Percentiles rank a stretch among this genome's conserved stretches.
phyloP scores from a whole-genome alignment of 352 stramenopile species.

The Phytophthora litchii region DNA sequence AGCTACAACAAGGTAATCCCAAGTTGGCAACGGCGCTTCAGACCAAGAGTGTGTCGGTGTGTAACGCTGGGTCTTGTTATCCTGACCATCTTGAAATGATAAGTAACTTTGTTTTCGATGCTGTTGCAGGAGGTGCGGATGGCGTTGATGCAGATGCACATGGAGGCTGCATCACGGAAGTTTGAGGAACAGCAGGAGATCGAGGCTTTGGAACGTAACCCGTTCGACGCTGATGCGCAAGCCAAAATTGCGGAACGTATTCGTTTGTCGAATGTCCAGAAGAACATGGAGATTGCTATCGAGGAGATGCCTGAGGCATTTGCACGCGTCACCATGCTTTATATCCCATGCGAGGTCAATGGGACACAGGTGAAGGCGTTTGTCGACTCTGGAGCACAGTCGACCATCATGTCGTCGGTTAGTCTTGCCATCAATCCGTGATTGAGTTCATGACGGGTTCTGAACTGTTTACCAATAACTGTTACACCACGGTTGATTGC shows the following conservation, averaged over 20 bases:
- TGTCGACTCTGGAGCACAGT: slow-evolving; percentile 90
- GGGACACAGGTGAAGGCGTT: slow-evolving; percentile 88
- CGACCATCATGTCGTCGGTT: slow-evolving; percentile 93
- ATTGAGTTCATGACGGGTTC: neutral
- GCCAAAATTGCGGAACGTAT: slow-evolving; percentile 87
- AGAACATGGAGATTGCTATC: slow-evolving; percentile 91
- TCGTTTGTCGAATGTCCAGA: slow-evolving; percentile 83
- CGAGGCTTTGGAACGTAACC: slow-evolving; percentile 67
- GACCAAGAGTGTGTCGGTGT: slow-evolving; percentile 71
- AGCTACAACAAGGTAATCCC: slow-evolving; percentile 70
- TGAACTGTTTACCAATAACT: neutral
- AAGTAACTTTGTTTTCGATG: neutral
- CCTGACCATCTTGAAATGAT: neutral
- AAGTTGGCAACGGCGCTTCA: slow-evolving; percentile 69
- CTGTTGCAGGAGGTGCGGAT: slow-evolving; percentile 75
- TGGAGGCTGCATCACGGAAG: slow-evolving; percentile 74
- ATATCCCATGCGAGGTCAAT: slow-evolving; percentile 88
- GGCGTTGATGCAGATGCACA: slow-evolving; percentile 85
- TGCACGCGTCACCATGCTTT: slow-evolving; percentile 88
- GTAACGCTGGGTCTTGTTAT: slow-evolving; percentile 9
- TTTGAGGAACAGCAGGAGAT: slow-evolving; percentile 87
- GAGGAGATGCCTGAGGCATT: slow-evolving; percentile 91
- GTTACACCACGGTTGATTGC: neutral
- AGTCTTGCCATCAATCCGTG: too few species aligned
- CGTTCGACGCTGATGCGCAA: slow-evolving; percentile 78